Evolutionary conservation across 345 rosid species (phyloP).

Genomic region (Nasturtium officinale): DNA sequence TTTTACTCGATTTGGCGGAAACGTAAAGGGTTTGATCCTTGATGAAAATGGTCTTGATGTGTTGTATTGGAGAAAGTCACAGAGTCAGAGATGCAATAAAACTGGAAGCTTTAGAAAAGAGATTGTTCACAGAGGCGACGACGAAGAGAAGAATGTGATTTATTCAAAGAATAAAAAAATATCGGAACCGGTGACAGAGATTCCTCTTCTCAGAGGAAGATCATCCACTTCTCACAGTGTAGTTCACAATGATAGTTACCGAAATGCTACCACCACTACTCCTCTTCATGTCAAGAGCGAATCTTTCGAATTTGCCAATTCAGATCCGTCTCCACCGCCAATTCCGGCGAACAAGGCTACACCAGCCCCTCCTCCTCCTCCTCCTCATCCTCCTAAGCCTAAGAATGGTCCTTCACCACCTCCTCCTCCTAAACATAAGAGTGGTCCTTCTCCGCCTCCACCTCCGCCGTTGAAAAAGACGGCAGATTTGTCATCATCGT

Average conservation of each 20-base stretch:
- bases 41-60: constrained; percentile 59
- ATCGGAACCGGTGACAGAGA: constrained; percentile 47
- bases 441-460: constrained; percentile 42
- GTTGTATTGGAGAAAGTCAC: constrained; percentile 53
- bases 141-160: constrained; percentile 31
- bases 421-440: constrained; percentile 36
- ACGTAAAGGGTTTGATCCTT: constrained; percentile 53
- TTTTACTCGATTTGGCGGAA: constrained; percentile 40
- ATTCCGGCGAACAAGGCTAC: constrained; percentile 38
- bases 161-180: constrained; percentile 35
- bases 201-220: constrained; percentile 68
- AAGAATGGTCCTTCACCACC: constrained; percentile 41
- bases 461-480: constrained; percentile 47
- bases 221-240: constrained; percentile 57
- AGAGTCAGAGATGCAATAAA: constrained; percentile 31
- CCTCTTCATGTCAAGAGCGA: constrained; percentile 16
- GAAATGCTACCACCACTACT: neutral
- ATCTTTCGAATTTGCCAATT: constrained; percentile 17
- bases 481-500: constrained; percentile 34
- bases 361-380: constrained; percentile 40
- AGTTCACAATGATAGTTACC: constrained; percentile 25
- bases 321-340: constrained; percentile 25
- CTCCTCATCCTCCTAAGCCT: constrained; percentile 23
- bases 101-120: constrained; percentile 29
- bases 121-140: constrained; percentile 4